Evolutionary conservation across 2,329 filamentous ascomycete genomes (phyloP).

Genomic region (Ophiognomonia clavigignenti-juglandacearum): DNA sequence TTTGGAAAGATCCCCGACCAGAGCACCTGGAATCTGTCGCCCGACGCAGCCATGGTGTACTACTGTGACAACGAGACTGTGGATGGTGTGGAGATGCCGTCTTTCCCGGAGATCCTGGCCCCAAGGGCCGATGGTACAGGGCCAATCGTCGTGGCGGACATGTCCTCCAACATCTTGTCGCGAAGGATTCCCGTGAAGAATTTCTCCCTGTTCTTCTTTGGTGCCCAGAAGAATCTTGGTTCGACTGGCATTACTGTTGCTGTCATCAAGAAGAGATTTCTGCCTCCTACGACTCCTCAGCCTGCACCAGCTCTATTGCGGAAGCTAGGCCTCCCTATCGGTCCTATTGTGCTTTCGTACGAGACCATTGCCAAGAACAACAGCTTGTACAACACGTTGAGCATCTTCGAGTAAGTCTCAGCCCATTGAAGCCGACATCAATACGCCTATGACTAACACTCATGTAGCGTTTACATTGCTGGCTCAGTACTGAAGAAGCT

Average conservation of each 20-base stretch:
- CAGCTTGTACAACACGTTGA: constrained; percentile 91
- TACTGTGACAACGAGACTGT: constrained; percentile 94
- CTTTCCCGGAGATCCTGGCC: constrained; percentile 61
- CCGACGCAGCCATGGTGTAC: constrained; percentile 71
- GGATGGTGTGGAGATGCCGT: constrained; percentile 85
- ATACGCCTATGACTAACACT: neutral
- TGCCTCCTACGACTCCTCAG: constrained; percentile 62
- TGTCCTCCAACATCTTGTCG: constrained; percentile 91
- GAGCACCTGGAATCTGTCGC: constrained; percentile 68
- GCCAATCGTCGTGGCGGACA: constrained; percentile 81
- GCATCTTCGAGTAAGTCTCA: constrained; percentile 72
- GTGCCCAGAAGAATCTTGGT: constrained; percentile 92
- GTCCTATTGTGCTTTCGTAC: constrained; percentile 77
- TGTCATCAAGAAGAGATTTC: constrained; percentile 74
- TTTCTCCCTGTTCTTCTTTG: constrained; percentile 83
- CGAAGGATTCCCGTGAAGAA: constrained; percentile 71
- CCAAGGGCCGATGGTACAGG: constrained; percentile 54
- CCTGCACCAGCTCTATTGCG: constrained; percentile 67
- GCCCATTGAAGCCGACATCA: no score
- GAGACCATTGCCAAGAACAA: constrained; percentile 87
- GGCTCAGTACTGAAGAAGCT: constrained; percentile 82
- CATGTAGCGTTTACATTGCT: constrained; percentile 71
- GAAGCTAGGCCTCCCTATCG: constrained; percentile 68
- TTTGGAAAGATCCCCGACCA: constrained; percentile 81
- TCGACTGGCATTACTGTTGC: constrained; percentile 81